phyloP scores from a whole-genome alignment of 108 stramenopile genomes.

The Nannochloropsis gaditana region DNA sequence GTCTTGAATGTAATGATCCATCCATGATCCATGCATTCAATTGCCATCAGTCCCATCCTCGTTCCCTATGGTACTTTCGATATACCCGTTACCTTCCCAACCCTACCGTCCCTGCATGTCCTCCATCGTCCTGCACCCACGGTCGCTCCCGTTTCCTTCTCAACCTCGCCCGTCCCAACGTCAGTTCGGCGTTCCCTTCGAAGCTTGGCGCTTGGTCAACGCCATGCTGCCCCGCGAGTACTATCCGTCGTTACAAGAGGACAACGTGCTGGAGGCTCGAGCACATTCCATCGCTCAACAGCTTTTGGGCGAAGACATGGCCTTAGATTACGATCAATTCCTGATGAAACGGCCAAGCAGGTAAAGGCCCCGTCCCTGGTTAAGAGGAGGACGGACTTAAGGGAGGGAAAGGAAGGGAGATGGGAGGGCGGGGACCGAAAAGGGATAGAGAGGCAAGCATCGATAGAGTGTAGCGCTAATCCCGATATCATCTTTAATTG shows the following conservation, averaged over 20 bases:
- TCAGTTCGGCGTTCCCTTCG: conserved; percentile 59
- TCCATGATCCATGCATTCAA: not conserved
- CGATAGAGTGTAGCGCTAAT: too few relatives aligned
- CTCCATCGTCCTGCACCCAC: not conserved
- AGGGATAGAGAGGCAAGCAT: not conserved
- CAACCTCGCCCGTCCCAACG: not conserved
- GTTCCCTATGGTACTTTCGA: too few relatives aligned
- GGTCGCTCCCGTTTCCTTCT: too few relatives aligned
- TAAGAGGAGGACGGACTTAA: too few relatives aligned
- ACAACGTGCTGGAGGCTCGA: conserved; percentile 58
- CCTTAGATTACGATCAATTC: conserved; percentile 60
- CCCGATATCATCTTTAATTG: not conserved
- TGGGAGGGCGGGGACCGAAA: not conserved
- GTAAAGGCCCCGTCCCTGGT: conserved; percentile 27
- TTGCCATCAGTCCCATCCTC: not conserved
- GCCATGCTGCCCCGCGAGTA: conserved; percentile 61
- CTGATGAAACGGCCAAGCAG: conserved; percentile 55
- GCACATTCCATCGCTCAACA: conserved; percentile 55
- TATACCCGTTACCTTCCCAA: not conserved
- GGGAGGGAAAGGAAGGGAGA: not conserved
- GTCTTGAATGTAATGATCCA: not conserved
- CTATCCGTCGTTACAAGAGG: conserved; percentile 47
- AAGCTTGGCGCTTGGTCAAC: conserved; percentile 59
- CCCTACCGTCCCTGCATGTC: not conserved
- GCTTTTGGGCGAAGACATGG: conserved; percentile 56